These are phyloP conservation scores for Macrolepiota fuliginosa DNA, from an alignment of 768 basidiomycete species.

Conservation along the genomic window DNA sequence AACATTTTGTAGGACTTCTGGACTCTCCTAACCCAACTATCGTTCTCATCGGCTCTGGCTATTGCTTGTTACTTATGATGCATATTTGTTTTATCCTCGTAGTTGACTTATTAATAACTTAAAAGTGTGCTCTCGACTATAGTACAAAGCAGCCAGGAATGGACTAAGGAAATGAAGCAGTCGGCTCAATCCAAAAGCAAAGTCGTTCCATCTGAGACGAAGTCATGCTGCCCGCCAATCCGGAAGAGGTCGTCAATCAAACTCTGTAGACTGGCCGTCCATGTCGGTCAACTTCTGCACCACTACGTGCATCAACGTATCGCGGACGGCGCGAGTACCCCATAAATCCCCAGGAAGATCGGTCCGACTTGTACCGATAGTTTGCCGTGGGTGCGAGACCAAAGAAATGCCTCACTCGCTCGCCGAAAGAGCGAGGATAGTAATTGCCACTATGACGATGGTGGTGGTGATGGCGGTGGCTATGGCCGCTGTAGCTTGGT, in stretches of 20 bases:
- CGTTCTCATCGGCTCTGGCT: not conserved
- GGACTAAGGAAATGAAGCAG: no score
- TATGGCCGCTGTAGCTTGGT: conserved; percentile 18
- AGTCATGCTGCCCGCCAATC: no score
- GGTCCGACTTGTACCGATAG: conserved; percentile 41
- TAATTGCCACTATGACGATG: conserved; percentile 5
- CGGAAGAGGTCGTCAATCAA: no score
- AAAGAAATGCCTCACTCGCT: conserved; percentile 53
- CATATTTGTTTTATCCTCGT: no score
- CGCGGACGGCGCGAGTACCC: conserved; percentile 47
- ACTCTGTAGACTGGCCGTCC: conserved; percentile 54
- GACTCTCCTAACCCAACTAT: not conserved
- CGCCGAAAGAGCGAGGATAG: conserved; percentile 26
- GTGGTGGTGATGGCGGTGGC: conserved; percentile 24
- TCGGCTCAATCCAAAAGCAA: no score
- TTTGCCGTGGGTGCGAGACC: conserved; percentile 41
- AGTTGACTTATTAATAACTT: no score
- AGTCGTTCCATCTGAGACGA: no score
- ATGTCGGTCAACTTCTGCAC: conserved; percentile 51
- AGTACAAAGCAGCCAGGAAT: no score
- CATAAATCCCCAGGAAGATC: conserved; percentile 54
- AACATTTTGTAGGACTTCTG: not conserved
- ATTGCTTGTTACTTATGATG: not conserved
- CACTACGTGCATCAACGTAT: conserved; percentile 48
- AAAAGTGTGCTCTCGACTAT: no score